Evolutionary conservation across 768 basidiomycete species (phyloP), one percentile per base, ranked within the genome.

Genomic region (Calvatia gigantea): DNA sequence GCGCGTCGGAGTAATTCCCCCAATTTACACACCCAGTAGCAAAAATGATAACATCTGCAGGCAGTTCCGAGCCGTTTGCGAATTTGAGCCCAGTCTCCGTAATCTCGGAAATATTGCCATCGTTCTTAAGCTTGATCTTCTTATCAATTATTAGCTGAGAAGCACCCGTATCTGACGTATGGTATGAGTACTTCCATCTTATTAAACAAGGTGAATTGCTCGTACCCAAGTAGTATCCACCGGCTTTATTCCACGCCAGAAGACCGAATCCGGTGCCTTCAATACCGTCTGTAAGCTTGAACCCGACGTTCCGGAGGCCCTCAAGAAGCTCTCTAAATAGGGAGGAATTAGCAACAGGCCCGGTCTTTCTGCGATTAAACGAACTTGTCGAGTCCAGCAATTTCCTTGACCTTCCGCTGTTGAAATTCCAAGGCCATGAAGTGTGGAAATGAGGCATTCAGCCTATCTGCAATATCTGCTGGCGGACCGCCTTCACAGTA

Each of bases 81-180:
- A 84, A 84, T 48, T 70, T 69, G 11, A 84, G 62, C 3, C 77
- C 76, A 1, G 62, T 69, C 57, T 72, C 63, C 0, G 74, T 79
- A 64, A 82, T 80, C 31, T 64, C 65, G 25, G 73, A 64, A 48
- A 86, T 77, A 28, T 67, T 68, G 50, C 73, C 71, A 56, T 83
- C 84, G 66, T 77, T 83, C 71, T 89, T 88, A 60, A 89, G 70
- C 65, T 87, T 86, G 71, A 89, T 86, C 65, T 86, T 83, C 19
- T 85, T 82, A 58, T 86, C 82, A 27, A 80, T 75, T 58, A 88
- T 82, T 57, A 82, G 70, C 64, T 83, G 77, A 55, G 78, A 78
- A 3, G 77, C 82, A 56, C 85, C 86, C 46, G 79, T 78, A 60
- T 85, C 83, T 84, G 46, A 1, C 25, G 23, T 4, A 3, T 11